Evolutionary conservation across 2,329 filamentous ascomycete species (phyloP).

Genomic region (Colletotrichum aenigma): DNA sequence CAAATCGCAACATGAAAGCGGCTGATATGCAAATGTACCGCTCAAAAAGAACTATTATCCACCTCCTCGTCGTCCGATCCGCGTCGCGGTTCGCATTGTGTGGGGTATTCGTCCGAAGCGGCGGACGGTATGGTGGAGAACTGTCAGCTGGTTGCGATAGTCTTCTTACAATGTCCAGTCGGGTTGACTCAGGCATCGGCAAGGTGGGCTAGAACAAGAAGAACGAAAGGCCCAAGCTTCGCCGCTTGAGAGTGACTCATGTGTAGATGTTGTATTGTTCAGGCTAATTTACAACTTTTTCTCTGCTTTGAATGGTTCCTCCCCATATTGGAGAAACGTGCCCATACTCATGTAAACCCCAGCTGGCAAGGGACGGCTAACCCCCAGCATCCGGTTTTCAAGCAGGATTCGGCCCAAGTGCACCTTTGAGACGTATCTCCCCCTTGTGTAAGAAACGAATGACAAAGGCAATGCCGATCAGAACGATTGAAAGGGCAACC

Average conservation of each 20-base stretch:
- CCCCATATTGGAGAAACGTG: not conserved
- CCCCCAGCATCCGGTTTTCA: not conserved
- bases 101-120: not conserved
- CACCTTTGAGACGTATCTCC: conserved; percentile 30
- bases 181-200: not conserved
- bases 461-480: conserved; percentile 55
- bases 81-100: not conserved
- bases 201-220: not conserved
- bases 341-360: not conserved
- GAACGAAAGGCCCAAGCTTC: not conserved
- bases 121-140: not conserved
- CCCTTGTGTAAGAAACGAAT: conserved; percentile 50
- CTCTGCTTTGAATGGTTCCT: not conserved
- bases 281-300: not conserved
- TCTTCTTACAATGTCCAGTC: not conserved
- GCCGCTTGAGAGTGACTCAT: not conserved
- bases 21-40: not conserved
- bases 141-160: not conserved
- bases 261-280: not conserved
- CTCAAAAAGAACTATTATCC: not conserved
- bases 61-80: not conserved
- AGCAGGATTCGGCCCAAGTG: not conserved
- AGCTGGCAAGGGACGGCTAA: not conserved
- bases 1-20: not conserved
- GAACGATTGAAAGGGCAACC: conserved; percentile 39